A percentile compares a stretch with the other conserved stretches of the same genome.
phyloP scores from a whole-genome alignment of 306 rosid species.

The Corylus avellana region DNA sequence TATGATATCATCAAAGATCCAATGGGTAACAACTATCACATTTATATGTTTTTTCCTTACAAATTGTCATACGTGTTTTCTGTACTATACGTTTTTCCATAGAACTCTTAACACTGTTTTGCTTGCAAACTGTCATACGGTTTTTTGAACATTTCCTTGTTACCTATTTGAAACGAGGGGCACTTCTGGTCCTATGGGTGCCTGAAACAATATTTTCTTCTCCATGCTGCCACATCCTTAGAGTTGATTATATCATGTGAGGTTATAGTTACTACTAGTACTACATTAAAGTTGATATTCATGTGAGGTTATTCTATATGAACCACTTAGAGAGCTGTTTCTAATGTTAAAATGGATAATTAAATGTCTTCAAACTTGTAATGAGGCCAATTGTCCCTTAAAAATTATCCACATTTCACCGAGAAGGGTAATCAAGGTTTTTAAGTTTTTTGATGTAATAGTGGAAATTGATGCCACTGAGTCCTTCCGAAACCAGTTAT shows the following conservation, averaged over 20 bases:
- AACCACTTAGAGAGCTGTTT: not conserved
- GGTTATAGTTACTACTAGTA: not conserved
- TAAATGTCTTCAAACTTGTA: not conserved
- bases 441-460: not conserved
- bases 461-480: not conserved
- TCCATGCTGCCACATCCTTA: not conserved
- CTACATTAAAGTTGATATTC: not conserved
- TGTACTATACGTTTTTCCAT: not conserved
- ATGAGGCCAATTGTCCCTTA: not conserved
- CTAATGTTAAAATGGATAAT: not conserved
- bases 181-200: not conserved
- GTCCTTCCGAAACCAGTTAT: not conserved
- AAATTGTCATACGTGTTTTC: not conserved
- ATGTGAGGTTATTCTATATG: not conserved
- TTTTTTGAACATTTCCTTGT: not conserved
- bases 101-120: not conserved
- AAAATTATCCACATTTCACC: not conserved
- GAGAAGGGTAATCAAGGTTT: not conserved
- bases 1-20: slow-evolving; percentile 95
- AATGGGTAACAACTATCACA: slow-evolving; percentile 59
- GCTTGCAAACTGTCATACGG: not conserved
- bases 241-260: not conserved
- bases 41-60: slow-evolving; percentile 9
- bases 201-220: not conserved
- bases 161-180: not conserved